Conservation (phyloP, 1,139 yeast species). For the Sugiyamaella paludigena region DNA sequence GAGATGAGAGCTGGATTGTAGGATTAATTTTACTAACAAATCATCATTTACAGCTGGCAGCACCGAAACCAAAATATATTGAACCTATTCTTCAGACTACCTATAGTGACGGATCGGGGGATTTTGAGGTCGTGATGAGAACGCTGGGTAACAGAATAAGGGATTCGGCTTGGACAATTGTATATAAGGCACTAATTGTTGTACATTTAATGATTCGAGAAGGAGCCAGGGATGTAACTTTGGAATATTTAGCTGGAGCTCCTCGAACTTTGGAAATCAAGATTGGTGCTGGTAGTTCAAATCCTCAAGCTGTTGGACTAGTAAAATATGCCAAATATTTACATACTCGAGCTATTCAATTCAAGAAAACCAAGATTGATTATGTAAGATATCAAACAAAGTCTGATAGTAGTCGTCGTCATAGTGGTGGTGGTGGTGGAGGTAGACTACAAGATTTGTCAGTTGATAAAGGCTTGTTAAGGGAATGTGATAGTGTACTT, state of each 20-base stretch:
- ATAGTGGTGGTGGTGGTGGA: slow-evolving; percentile 29
- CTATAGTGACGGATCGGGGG: slow-evolving; percentile 47
- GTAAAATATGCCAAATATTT: slow-evolving; percentile 72
- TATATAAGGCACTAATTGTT: slow-evolving; percentile 79
- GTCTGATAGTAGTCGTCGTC: slow-evolving; percentile 13
- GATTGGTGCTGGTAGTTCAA: slow-evolving; percentile 35
- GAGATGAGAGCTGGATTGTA: no score
- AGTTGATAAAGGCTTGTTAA: slow-evolving; percentile 76
- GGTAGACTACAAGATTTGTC: slow-evolving; percentile 63
- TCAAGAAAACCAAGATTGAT: slow-evolving; percentile 61
- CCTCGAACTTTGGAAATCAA: slow-evolving; percentile 57
- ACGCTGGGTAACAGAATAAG: slow-evolving; percentile 59
- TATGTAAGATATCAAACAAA: slow-evolving; percentile 60
- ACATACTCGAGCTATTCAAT: slow-evolving; percentile 66
- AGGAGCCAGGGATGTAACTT: slow-evolving; percentile 71
- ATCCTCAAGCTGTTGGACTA: slow-evolving; percentile 60
- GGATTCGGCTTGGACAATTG: slow-evolving; percentile 82
- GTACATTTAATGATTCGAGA: slow-evolving; percentile 90
- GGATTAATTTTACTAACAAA: not conserved
- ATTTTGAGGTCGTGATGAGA: slow-evolving; percentile 67
- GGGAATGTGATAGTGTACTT: slow-evolving; percentile 85
- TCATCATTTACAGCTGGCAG: slow-evolving; percentile 71
- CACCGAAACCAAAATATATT: slow-evolving; percentile 92
- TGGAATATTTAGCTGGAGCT: slow-evolving; percentile 60
- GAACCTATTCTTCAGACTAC: slow-evolving; percentile 90